phyloP scores from a whole-genome alignment of 441 rosid species.

The Erodium moschatum region DNA sequence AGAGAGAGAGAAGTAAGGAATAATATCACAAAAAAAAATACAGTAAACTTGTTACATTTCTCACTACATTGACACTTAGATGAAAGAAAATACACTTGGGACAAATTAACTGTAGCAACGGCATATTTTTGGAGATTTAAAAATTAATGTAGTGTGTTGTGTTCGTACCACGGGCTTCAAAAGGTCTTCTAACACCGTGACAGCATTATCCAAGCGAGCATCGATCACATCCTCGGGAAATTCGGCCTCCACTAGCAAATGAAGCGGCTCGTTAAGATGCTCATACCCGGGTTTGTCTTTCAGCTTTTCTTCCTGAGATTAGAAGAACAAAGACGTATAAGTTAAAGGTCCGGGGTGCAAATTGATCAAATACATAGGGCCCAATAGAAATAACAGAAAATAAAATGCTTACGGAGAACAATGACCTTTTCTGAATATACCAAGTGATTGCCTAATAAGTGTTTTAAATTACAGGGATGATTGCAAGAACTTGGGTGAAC shows the following conservation, averaged over 20 bases:
- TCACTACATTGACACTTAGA: too few species aligned
- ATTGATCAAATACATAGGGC: background rate
- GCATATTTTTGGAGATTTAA: too few species aligned
- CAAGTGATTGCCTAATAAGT: too few species aligned
- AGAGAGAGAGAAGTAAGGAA: conserved; percentile 12
- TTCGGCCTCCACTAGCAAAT: conserved; percentile 83
- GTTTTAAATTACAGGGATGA: too few species aligned
- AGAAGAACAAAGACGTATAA: background rate
- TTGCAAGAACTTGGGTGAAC: too few species aligned
- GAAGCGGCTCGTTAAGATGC: conserved; percentile 83
- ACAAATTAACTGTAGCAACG: too few species aligned
- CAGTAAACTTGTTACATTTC: too few species aligned
- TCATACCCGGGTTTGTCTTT: conserved; percentile 93
- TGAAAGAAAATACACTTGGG: too few species aligned
- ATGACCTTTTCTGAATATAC: too few species aligned
- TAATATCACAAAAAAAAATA: background rate
- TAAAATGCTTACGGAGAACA: too few species aligned
- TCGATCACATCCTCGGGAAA: conserved; percentile 74
- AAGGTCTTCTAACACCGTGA: conserved; percentile 61
- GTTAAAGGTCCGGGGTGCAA: conserved; percentile 6
- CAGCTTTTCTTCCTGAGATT: conserved; percentile 67
- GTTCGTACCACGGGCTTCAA: conserved; percentile 78
- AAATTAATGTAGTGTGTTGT: background rate
- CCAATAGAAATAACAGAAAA: background rate
- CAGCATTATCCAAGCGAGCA: conserved; percentile 62